Evolutionary conservation across 176 grass and related monocot species (phyloP), one percentile per base, ranked within the genome.

Genomic region (Ampelocalamus luodianensis): DNA sequence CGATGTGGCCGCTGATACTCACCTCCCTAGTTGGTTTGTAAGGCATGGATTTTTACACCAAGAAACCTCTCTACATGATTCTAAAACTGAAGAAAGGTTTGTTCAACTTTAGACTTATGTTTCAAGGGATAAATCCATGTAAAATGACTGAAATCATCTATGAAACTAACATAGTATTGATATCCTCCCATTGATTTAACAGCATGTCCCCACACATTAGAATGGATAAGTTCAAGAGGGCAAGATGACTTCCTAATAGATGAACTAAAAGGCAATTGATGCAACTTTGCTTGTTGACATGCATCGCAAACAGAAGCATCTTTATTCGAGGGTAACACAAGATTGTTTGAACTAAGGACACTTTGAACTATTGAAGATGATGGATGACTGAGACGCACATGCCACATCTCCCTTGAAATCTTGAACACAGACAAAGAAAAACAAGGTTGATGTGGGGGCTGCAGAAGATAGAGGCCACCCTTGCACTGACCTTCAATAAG

Each of bases 21-120:
- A 3, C 54, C 54, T 0, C 54, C 54, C 20, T 20, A 58, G 9
- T 61, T n/a, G 2, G n/a, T 22, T 26, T 26, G 58, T 1, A 62
- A 2, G 0, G 4, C 3, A 1, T 4, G 10, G 9, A 26, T 62
- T 62, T 62, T 62, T 2, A 3, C 1, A 1, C 1, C 4, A 2
- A 62, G 2, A 8, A 12, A 3, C 0, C 22, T 0, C 6, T 27
- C 22, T 4, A 62, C 59, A 1, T 3, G 59, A 0, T 1, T 17
- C 3, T 58, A 20, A 0, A 58, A 58, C 0, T 20, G 2, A 0
- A 3, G n/a, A 5, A 58, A 58, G 1, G 3, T n/a, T 8, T 22
- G 54, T 1, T 58, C 54, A n/a, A 58, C 54, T 10, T n/a, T 20
- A 58, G 1, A 58, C 2, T 53, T 58, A 0, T 58, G 54, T n/a